Evolutionary conservation across 192 early-diverging fungal species (phyloP).

Genomic region (Coemansia sp.): DNA sequence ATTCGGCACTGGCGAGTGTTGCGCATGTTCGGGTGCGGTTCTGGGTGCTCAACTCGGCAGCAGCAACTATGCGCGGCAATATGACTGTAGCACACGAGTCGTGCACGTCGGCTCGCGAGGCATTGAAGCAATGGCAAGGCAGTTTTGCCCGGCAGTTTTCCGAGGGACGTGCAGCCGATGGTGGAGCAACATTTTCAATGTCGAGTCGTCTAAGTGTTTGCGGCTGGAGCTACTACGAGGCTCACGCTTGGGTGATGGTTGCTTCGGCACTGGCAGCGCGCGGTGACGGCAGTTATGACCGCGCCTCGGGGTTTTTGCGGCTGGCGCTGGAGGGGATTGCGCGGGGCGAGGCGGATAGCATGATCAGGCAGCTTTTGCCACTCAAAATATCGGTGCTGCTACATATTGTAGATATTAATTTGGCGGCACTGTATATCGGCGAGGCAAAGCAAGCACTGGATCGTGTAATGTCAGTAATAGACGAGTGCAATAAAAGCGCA

Average conservation of each 20-base stretch:
- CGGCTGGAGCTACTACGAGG: constrained; percentile 44
- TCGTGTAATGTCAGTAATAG: constrained; percentile 14
- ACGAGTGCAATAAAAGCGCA: neutral
- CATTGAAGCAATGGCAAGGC: constrained; percentile 38
- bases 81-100: constrained; percentile 20
- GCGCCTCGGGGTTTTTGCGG: constrained; percentile 29
- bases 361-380: constrained; percentile 10
- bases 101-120: constrained; percentile 24
- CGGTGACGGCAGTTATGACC: constrained; percentile 23
- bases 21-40: constrained; percentile 28
- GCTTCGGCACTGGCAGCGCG: constrained; percentile 21
- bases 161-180: constrained; percentile 4
- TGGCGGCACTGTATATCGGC: constrained; percentile 19
- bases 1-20: neutral
- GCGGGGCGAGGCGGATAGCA: constrained; percentile 33
- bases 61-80: constrained; percentile 12
- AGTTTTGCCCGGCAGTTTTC: constrained; percentile 23
- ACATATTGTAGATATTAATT: constrained; percentile 15
- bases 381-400: constrained; percentile 35
- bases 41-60: constrained; percentile 31
- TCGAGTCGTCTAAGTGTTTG: constrained; percentile 6
- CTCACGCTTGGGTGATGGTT: constrained; percentile 50
- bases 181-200: constrained; percentile 18
- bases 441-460: constrained; percentile 37
- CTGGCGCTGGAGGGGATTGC: constrained; percentile 38